A percentile compares a stretch with the other conserved stretches of the same genome.
phyloP scores from a whole-genome alignment of 2,329 filamentous ascomycete species.

The Ceratocystis ficicola region DNA sequence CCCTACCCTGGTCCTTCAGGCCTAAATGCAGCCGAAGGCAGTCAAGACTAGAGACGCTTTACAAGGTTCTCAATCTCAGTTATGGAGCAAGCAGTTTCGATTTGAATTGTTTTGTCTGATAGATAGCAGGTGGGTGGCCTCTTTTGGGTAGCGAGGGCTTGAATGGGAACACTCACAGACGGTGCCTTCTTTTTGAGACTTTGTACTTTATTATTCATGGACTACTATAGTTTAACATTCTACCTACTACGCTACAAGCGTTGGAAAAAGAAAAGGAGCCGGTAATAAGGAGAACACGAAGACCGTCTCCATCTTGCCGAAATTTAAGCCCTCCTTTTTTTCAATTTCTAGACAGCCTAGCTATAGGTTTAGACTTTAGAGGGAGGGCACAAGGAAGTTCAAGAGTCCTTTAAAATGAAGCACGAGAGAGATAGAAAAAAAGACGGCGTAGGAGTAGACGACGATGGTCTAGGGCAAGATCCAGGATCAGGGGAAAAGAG shows the following conservation, averaged over 20 bases:
- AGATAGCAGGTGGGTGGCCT: conserved; percentile 12
- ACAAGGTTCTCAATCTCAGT: no score
- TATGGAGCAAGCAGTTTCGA: background rate
- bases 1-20: background rate
- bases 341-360: no score
- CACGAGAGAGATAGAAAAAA: no score
- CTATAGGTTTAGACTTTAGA: no score
- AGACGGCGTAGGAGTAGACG: background rate
- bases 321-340: no score
- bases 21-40: background rate
- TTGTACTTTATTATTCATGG: background rate
- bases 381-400: no score
- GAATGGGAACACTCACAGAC: background rate
- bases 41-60: no score
- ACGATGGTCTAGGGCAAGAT: background rate
- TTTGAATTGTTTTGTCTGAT: background rate
- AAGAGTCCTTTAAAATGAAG: no score
- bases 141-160: conserved; percentile 12
- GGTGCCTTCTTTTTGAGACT: background rate
- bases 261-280: no score
- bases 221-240: background rate
- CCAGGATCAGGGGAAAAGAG: background rate
- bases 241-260: no score
- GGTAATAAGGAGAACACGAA: no score
- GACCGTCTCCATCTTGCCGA: no score